Evolutionary conservation across 2,329 filamentous ascomycete species (phyloP).

Genomic region (Apiospora hydei): DNA sequence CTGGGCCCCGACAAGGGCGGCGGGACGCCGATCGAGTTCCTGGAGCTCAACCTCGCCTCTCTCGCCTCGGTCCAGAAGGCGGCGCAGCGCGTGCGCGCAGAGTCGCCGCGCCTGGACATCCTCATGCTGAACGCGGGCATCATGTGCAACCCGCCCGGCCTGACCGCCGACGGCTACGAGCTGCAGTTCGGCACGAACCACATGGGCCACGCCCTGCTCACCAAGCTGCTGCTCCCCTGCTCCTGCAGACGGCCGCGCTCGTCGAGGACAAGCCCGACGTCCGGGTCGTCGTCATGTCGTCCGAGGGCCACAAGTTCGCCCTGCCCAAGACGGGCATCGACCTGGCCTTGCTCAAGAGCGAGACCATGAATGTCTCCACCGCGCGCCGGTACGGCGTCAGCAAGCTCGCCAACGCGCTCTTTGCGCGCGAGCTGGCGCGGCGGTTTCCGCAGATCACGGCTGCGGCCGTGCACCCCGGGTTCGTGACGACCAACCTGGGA

Average conservation of each 20-base stretch:
- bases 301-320: conserved; percentile 20
- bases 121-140: conserved; percentile 53
- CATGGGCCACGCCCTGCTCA: conserved; percentile 48
- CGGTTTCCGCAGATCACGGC: conserved; percentile 28
- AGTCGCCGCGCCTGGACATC: conserved; percentile 48
- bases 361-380: conserved; percentile 23
- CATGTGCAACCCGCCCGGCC: conserved; percentile 46
- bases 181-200: conserved; percentile 51
- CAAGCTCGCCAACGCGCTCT: conserved; percentile 32
- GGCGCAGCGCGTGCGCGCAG: conserved; percentile 41
- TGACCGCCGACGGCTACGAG: conserved; percentile 51
- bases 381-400: conserved; percentile 31
- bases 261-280: conserved; percentile 26
- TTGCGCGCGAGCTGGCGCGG: conserved; percentile 28
- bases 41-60: conserved; percentile 49
- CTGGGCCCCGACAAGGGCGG: neutral
- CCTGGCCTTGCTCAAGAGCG: conserved; percentile 26
- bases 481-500: conserved; percentile 22
- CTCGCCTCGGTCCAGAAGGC: conserved; percentile 46
- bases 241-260: conserved; percentile 41
- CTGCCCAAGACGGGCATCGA: conserved; percentile 25
- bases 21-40: conserved; percentile 32
- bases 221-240: conserved; percentile 45
- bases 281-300: conserved; percentile 29
- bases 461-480: conserved; percentile 26